Evolutionary conservation across 805 yeast species (phyloP).

Genomic region (Deakozyma indianensis): DNA sequence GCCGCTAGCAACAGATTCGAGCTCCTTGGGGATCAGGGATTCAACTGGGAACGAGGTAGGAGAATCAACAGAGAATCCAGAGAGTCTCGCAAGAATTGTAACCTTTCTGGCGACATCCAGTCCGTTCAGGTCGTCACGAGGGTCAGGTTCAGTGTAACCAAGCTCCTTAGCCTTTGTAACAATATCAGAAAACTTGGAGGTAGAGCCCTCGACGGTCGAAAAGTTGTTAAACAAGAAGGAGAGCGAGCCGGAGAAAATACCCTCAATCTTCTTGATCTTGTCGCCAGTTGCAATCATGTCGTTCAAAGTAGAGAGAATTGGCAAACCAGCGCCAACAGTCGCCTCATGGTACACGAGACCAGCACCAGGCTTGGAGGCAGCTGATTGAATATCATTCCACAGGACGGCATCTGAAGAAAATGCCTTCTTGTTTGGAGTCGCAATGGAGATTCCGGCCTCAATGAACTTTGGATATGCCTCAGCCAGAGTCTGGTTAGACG

Average conservation of each 20-base stretch:
- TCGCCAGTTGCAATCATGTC: slow-evolving; percentile 91
- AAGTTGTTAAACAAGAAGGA: slow-evolving; percentile 91
- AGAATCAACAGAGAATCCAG: slow-evolving; percentile 73
- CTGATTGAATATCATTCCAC: slow-evolving; percentile 63
- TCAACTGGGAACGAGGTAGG: slow-evolving; percentile 91
- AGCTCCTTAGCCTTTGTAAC: slow-evolving; percentile 76
- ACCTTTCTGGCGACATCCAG: slow-evolving; percentile 98
- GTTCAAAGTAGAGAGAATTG: slow-evolving; percentile 75
- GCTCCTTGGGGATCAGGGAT: slow-evolving; percentile 76
- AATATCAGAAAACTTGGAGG: slow-evolving; percentile 73
- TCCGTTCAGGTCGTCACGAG: slow-evolving; percentile 97
- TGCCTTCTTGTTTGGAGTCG: slow-evolving; percentile 97
- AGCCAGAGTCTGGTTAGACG: slow-evolving; percentile 73
- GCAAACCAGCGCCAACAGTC: slow-evolving; percentile 97
- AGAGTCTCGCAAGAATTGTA: slow-evolving; percentile 83
- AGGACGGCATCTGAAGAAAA: slow-evolving; percentile 61
- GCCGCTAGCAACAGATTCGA: slow-evolving; percentile 46
- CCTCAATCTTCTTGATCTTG: slow-evolving; percentile 80
- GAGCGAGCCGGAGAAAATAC: slow-evolving; percentile 90
- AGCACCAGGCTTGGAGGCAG: slow-evolving; percentile 38
- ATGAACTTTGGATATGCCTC: slow-evolving; percentile 62
- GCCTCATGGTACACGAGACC: slow-evolving; percentile 95
- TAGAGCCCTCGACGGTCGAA: slow-evolving; percentile 49
- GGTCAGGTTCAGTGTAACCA: slow-evolving; percentile 98
- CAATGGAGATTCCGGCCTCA: slow-evolving; percentile 71